Evolutionary conservation across 1,284 basidiomycete species (phyloP).

Genomic region (Trametes polyzona): DNA sequence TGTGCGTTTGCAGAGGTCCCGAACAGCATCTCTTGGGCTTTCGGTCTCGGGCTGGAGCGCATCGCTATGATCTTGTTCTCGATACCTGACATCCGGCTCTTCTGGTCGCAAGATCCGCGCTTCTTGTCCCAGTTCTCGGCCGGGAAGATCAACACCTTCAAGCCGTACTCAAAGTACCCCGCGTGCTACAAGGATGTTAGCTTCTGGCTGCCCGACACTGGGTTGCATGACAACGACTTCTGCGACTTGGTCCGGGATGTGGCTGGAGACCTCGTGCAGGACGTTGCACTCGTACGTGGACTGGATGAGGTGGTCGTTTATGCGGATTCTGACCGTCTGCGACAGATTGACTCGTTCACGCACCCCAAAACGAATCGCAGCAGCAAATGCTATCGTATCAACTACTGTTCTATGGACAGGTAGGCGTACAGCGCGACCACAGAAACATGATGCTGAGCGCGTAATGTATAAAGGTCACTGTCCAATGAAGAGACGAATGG

Average conservation of each 20-base stretch:
- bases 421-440: conserved; percentile 32
- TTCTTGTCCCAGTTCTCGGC: conserved; percentile 88
- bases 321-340: not conserved
- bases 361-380: conserved; percentile 87
- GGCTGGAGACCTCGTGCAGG: conserved; percentile 91
- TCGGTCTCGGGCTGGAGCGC: conserved; percentile 95
- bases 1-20: conserved; percentile 67
- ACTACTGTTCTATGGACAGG: conserved; percentile 98
- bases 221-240: conserved; percentile 94
- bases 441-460: conserved; percentile 2
- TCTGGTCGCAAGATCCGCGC: conserved; percentile 92
- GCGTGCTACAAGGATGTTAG: conserved; percentile 89
- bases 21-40: conserved; percentile 95
- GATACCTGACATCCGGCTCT: conserved; percentile 98
- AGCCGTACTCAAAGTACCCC: conserved; percentile 90
- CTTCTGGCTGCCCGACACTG: conserved; percentile 78
- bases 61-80: conserved; percentile 98
- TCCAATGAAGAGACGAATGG: conserved; percentile 90
- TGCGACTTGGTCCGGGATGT: conserved; percentile 94
- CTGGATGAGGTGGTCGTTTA: not conserved
- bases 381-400: conserved; percentile 90
- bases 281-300: conserved; percentile 76
- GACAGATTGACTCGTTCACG: conserved; percentile 89
- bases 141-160: conserved; percentile 81
- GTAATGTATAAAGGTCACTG: conserved; percentile 62